Percentiles rank a stretch among this genome's conserved stretches.
Evolutionary conservation across 2,329 filamentous ascomycete species (phyloP).

Genomic region (Akanthomyces uredinophilus): DNA sequence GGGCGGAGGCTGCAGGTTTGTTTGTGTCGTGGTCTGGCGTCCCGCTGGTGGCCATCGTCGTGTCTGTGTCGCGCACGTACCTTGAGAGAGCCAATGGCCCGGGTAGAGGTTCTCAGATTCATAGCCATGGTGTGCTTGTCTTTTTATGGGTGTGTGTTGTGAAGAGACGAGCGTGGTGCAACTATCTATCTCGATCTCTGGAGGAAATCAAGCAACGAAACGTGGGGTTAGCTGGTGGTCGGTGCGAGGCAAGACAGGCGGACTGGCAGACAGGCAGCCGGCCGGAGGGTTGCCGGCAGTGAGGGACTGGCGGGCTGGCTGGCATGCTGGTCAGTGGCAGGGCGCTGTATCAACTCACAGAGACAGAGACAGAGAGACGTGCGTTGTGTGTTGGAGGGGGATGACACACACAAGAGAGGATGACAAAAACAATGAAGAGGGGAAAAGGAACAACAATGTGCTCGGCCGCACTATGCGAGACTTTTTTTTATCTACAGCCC

Average conservation of each 20-base stretch:
- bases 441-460: background rate
- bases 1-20: background rate
- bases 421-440: background rate
- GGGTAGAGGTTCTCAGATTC: constrained; percentile 55
- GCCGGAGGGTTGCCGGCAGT: background rate
- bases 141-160: background rate
- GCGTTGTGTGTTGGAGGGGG: background rate
- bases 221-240: constrained; percentile 14
- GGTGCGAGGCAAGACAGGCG: constrained; percentile 3
- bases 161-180: background rate
- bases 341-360: constrained; percentile 1
- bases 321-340: background rate
- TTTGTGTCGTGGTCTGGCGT: background rate
- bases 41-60: background rate
- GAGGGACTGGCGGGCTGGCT: background rate
- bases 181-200: constrained; percentile 11
- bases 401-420: background rate
- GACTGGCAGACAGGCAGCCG: background rate
- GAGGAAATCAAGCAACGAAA: background rate
- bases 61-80: constrained; percentile 38
- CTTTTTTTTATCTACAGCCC: constrained; percentile 13
- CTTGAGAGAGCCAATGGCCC: constrained; percentile 59
- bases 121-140: constrained; percentile 51
- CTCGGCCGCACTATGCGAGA: constrained; percentile 2
- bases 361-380: background rate